Evolutionary conservation across 2,329 filamentous ascomycete species (phyloP), one percentile per base, ranked within the genome.

Genomic region (Juglanconis oblonga): DNA sequence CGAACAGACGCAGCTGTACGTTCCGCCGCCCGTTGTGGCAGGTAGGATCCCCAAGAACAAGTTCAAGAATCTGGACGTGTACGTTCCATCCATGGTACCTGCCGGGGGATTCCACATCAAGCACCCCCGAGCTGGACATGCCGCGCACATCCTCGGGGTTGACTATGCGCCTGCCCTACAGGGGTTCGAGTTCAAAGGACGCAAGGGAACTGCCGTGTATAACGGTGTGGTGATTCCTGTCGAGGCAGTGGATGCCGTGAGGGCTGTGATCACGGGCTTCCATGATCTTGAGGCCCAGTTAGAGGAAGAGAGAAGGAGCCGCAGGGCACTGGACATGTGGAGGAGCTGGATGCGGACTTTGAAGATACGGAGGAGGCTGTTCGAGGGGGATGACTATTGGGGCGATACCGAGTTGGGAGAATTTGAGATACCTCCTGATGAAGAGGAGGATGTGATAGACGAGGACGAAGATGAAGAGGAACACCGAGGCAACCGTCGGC

Each of bases 1-100:
- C 17, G 81, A 85, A 8, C 87, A 92, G 69, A 91, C 94, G 0
- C 83, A 89, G 13, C 62, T 87, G 0, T 98, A 96, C 72, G 75
- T 84, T 11, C 85, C 94, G 0, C 89, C 91, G 1, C 88, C 92
- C 0, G 87, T 98, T 1, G 79, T 90, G 3, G 76, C 87, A 55
- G 93, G 92, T 0, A 79, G 81, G 11, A 83, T 98, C 1, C 94
- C 95, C 0, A 94, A 91, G 75, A 99, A 99, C 70, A 87, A 89
- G 17, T 99, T 92, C 72, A 92, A 92, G 10, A 99, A 99, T 69
- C 88, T 98, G 61, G 95, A 98, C 69, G 84, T 96, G 44, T 98
- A 94, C 71, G 92, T 97, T 10, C 88, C 91, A 0, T 91, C 87
- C 63, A 98, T 99, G 95, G 81, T 98, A 0, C 95, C 95, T 0